phyloP scores from a whole-genome alignment of 352 stramenopile genomes.

The Pythium biforme region DNA sequence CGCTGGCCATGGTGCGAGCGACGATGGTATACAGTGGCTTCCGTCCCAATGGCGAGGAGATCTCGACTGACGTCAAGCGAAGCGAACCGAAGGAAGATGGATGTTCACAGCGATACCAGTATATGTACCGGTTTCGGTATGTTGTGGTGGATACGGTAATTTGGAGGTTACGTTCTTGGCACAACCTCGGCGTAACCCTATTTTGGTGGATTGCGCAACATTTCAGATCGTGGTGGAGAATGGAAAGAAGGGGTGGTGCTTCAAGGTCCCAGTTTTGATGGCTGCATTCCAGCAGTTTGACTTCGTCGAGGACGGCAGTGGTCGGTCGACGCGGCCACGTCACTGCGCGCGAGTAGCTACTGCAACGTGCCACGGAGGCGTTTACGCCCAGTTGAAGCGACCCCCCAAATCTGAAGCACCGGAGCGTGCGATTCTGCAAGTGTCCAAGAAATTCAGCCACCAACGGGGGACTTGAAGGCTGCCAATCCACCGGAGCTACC shows the following conservation, averaged over 20 bases:
- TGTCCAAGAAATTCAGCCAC: conserved; percentile 12
- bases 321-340: conserved; percentile 20
- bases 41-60: not conserved
- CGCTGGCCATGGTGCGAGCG: conserved; percentile 1
- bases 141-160: not conserved
- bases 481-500: not conserved
- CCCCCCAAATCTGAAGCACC: conserved; percentile 1
- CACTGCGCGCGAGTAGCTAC: conserved; percentile 5
- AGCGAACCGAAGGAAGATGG: conserved; percentile 5
- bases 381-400: not conserved
- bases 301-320: not conserved
- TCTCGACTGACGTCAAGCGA: conserved; percentile 9
- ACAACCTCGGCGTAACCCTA: not conserved
- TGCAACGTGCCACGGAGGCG: not conserved
- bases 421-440: too few species aligned
- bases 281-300: conserved; percentile 8
- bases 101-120: not conserved
- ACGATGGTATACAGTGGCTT: not conserved
- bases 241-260: not conserved
- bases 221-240: not conserved
- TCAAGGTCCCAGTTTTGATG: conserved; percentile 8
- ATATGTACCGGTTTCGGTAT: conserved; percentile 6
- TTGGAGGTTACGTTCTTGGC: not conserved
- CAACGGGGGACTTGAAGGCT: not conserved
- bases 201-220: not conserved